These are phyloP conservation scores for Uncinocarpus reesii DNA, from an alignment of 2,329 filamentous ascomycete genomes.

Conservation along the genomic window DNA sequence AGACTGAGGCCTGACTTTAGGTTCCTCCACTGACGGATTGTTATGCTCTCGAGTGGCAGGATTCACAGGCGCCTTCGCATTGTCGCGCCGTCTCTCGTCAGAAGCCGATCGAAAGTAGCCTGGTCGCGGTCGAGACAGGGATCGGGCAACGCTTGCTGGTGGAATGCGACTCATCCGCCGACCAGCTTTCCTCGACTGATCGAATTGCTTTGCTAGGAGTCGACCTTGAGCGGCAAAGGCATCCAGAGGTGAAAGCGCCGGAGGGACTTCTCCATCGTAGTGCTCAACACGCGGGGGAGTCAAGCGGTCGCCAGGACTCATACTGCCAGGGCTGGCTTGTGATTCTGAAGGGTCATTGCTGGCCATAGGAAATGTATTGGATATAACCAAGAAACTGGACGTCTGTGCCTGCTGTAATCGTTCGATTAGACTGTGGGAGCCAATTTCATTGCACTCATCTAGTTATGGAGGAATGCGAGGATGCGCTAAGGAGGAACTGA, in stretches of 20 bases:
- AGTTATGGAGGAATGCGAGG: neutral
- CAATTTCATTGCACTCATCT: neutral
- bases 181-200: conserved; percentile 63
- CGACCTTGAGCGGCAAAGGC: conserved; percentile 89
- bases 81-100: conserved; percentile 41
- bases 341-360: neutral
- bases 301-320: neutral
- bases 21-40: conserved; percentile 32
- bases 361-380: conserved; percentile 2
- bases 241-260: conserved; percentile 86
- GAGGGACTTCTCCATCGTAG: conserved; percentile 65
- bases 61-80: conserved; percentile 26
- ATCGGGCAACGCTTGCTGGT: conserved; percentile 70
- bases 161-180: conserved; percentile 76
- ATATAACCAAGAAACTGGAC: neutral
- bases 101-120: conserved; percentile 72
- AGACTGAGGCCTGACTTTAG: conserved; percentile 53
- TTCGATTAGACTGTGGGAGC: neutral
- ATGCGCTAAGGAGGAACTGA: neutral
- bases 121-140: conserved; percentile 65
- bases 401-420: neutral
- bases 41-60: conserved; percentile 4
- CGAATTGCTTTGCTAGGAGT: conserved; percentile 73
- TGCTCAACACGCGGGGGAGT: conserved; percentile 55
- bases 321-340: conserved; percentile 1